phyloP scores from a whole-genome alignment of 2,329 filamentous ascomycete species.

The Stenocarpella maydis region DNA sequence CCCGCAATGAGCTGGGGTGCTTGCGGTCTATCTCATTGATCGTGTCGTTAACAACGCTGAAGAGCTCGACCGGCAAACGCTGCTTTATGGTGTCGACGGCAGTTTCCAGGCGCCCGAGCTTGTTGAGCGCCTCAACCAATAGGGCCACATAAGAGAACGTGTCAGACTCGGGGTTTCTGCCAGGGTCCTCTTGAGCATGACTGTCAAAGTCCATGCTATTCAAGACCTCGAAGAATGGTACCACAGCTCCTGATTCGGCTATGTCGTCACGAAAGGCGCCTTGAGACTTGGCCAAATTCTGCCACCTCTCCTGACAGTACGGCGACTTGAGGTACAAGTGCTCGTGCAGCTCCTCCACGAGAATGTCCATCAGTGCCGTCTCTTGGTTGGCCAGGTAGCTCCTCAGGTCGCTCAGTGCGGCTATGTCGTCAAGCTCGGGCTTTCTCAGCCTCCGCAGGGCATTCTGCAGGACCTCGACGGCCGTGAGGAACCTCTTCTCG shows the following conservation, averaged over 20 bases:
- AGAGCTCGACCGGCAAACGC: conserved; percentile 90
- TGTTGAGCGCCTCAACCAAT: conserved; percentile 88
- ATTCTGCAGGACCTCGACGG: conserved; percentile 90
- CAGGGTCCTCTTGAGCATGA: conserved; percentile 81
- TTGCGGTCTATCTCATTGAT: conserved; percentile 93
- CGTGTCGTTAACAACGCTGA: conserved; percentile 92
- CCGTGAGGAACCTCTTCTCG: conserved; percentile 92
- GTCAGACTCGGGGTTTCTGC: conserved; percentile 92
- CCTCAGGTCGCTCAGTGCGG: conserved; percentile 84
- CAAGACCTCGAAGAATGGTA: conserved; percentile 67
- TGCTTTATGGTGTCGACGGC: conserved; percentile 93
- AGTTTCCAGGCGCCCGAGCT: conserved; percentile 83
- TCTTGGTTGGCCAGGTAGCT: conserved; percentile 94
- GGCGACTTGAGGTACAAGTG: conserved; percentile 97
- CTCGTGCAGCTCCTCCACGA: conserved; percentile 97
- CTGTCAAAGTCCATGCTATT: conserved; percentile 68
- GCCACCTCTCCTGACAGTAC: conserved; percentile 97
- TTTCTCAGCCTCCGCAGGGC: conserved; percentile 84
- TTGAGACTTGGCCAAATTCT: conserved; percentile 76
- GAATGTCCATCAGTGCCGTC: conserved; percentile 86
- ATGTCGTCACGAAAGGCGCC: conserved; percentile 58
- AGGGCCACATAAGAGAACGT: conserved; percentile 93
- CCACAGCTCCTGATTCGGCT: conserved; percentile 53
- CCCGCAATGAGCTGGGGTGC: conserved; percentile 82
- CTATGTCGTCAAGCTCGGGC: conserved; percentile 90